These are phyloP conservation scores for Candida saitoana DNA, from an alignment of 805 yeast species.

Conservation along the genomic window DNA sequence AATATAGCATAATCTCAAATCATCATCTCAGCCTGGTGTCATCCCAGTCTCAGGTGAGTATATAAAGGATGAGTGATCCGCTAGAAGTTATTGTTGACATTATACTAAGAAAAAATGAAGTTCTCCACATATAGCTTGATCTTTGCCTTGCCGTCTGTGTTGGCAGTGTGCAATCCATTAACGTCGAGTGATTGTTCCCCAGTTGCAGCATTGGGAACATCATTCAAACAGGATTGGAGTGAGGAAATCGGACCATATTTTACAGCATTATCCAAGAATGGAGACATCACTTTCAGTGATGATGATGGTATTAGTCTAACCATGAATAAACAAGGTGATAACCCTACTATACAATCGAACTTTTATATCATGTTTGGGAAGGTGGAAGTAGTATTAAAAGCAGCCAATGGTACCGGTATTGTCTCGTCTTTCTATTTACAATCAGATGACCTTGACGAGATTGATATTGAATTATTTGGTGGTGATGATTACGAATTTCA, in stretches of 20 bases:
- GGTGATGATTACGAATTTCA: constrained; percentile 72
- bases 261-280: constrained; percentile 14
- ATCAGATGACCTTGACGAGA: constrained; percentile 81
- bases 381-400: constrained; percentile 65
- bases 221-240: constrained; percentile 27
- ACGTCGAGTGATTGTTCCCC: constrained; percentile 21
- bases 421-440: constrained; percentile 79
- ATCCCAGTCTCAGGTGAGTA: background rate
- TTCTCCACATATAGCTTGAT: background rate
- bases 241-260: constrained; percentile 17
- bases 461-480: constrained; percentile 86
- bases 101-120: background rate
- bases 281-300: constrained; percentile 23
- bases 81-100: background rate
- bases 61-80: background rate
- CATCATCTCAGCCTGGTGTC: background rate
- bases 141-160: background rate
- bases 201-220: constrained; percentile 25
- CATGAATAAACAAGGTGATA: constrained; percentile 60
- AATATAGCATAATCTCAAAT: background rate
- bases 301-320: constrained; percentile 62
- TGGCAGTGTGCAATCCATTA: constrained; percentile 25
- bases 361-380: constrained; percentile 89
- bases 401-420: constrained; percentile 76
- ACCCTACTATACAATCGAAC: constrained; percentile 72